Evolutionary conservation across 148 eudicot species (phyloP).

Genomic region (Fagopyrum homotropicum): DNA sequence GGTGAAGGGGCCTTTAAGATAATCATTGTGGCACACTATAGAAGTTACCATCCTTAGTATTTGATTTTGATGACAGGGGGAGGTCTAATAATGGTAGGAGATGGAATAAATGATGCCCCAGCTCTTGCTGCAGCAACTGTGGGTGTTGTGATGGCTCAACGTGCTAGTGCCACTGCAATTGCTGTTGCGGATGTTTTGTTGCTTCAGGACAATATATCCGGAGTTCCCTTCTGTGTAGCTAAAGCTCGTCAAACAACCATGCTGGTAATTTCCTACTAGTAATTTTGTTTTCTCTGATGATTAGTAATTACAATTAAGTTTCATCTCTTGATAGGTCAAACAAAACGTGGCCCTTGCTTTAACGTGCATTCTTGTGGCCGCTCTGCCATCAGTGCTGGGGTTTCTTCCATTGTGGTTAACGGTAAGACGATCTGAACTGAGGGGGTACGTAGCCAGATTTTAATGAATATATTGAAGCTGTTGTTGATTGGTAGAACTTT

Average conservation of each 20-base stretch:
- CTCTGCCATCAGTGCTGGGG: slow-evolving; percentile 88
- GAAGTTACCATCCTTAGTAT: neutral
- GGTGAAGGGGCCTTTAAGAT: neutral
- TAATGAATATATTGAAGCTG: neutral
- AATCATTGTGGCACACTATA: neutral
- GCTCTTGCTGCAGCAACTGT: slow-evolving; percentile 98
- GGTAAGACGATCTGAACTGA: slow-evolving; percentile 30
- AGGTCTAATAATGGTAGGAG: slow-evolving; percentile 96
- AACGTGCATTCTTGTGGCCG: slow-evolving; percentile 73
- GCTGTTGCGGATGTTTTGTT: slow-evolving; percentile 95
- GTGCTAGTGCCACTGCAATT: slow-evolving; percentile 93
- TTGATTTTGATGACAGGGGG: slow-evolving; percentile 39
- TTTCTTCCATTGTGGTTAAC: slow-evolving; percentile 91
- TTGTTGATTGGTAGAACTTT: slow-evolving; percentile 8
- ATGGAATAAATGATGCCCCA: slow-evolving; percentile 97
- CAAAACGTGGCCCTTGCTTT: slow-evolving; percentile 95
- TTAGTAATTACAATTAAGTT: neutral
- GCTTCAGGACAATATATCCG: slow-evolving; percentile 84
- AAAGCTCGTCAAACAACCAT: slow-evolving; percentile 86
- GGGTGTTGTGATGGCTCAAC: slow-evolving; percentile 83
- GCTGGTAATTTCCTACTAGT: slow-evolving; percentile 39
- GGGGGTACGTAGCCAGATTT: neutral
- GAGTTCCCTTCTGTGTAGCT: slow-evolving; percentile 83
- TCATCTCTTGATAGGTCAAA: slow-evolving; percentile 48
- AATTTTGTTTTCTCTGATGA: neutral